Base-by-base conservation (phyloP, 306 rosid species). In the Glycyrrhiza uralensis region DNA sequence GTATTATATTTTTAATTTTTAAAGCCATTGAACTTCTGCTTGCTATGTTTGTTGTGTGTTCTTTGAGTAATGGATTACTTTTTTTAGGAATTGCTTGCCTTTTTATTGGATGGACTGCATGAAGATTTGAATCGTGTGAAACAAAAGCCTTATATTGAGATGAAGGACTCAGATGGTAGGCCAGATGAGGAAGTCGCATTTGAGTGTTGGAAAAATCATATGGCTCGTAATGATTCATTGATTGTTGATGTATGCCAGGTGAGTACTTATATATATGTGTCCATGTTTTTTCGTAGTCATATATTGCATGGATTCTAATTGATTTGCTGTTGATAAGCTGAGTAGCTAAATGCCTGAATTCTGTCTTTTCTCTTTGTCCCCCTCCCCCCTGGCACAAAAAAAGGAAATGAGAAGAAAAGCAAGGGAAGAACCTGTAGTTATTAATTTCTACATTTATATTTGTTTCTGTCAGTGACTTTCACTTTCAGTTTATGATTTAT, bases 121-220 rank as follows among this genome's bases (percentile, higher is more conserved):
- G 99, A 95, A 83, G 99, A 95, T 92, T 83, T 95, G 85, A 95
- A 95, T 88, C 97, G 99, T 49, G 97, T 95, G 72, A 95, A 91
- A 66, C 88, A 82, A 83, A 95, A 95, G 89, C 99, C 99, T 24
- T 95, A 91, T 81, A 89, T 95, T 84, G 99, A 95, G 85, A 87
- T 90, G 79, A 95, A 87, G 90, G 99, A 92, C 87, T 88, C 87
- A 3, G 96, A 95, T 52, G 89, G 86, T 69, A 90, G 92, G 72
- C 93, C 96, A 10, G 97, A 95, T 76, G 89, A 85, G 77, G 99
- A 91, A 86, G 96, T 95, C 19, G 99, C 99, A 22, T 83, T 72
- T 44, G 97, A 95, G 79, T 88, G 97, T 84, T 95, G 99, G 99
- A 91, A 85, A 82, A 86, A 91, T 81, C 97, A 95, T 69, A 89